Percentiles rank a stretch among this genome's conserved stretches.
These are phyloP conservation scores for Lichtheimia corymbifera DNA, from an alignment of 371 early-diverging fungal species.

Conservation along the genomic window DNA sequence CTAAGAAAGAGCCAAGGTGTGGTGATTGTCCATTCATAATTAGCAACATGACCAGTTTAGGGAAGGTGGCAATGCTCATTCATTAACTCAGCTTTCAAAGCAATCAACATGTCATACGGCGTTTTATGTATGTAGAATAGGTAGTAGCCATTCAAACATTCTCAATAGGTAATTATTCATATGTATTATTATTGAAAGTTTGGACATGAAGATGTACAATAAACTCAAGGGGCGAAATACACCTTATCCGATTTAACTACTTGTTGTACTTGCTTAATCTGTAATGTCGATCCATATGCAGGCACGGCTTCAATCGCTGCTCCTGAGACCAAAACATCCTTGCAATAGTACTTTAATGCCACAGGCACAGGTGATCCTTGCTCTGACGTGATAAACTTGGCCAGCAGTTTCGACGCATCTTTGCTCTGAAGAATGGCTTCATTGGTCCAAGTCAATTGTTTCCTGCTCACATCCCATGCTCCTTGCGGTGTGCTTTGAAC, in stretches of 20 bases:
- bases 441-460: slow-evolving; percentile 19
- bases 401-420: slow-evolving; percentile 13
- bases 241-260: slow-evolving; percentile 16
- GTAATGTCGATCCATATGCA: slow-evolving; percentile 20
- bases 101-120: too few species aligned
- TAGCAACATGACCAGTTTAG: too few species aligned
- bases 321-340: slow-evolving; percentile 13
- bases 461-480: slow-evolving; percentile 18
- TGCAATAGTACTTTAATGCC: slow-evolving; percentile 14
- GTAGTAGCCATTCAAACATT: too few species aligned
- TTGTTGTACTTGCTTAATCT: slow-evolving; percentile 18
- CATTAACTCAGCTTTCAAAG: too few species aligned
- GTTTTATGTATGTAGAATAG: too few species aligned
- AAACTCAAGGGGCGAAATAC: background rate
- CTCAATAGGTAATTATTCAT: background rate
- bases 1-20: too few species aligned
- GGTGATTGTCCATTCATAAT: too few species aligned
- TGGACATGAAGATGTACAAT: background rate
- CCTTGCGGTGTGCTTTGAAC: slow-evolving; percentile 30
- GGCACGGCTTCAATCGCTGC: slow-evolving; percentile 21
- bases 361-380: slow-evolving; percentile 13
- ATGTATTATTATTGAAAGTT: background rate
- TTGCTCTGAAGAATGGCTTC: slow-evolving; percentile 3
- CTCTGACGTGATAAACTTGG: slow-evolving; percentile 19
- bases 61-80: too few species aligned